Percentiles rank a stretch among this genome's conserved stretches.
phyloP scores from a whole-genome alignment of 1,139 yeast genomes.

The Yamadazyma trypodendri region DNA sequence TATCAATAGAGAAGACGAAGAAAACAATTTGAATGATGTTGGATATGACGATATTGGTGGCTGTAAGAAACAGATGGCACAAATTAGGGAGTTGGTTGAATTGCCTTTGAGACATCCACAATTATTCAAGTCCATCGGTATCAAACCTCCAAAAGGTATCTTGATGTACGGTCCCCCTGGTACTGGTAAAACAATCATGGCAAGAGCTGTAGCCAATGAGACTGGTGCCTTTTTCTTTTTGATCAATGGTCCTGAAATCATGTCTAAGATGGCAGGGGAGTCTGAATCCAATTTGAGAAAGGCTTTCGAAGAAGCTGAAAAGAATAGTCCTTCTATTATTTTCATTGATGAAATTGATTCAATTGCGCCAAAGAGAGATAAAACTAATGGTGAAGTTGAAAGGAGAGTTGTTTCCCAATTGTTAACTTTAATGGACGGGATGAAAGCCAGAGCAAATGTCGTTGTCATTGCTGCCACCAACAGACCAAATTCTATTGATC shows the following conservation, averaged over 20 bases:
- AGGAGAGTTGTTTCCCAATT: slow-evolving; percentile 98
- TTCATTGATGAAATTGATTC: slow-evolving; percentile 99
- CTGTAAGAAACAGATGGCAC: slow-evolving; percentile 98
- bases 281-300: slow-evolving; percentile 95
- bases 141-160: slow-evolving; percentile 95
- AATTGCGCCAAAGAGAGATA: slow-evolving; percentile 99
- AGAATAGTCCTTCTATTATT: slow-evolving; percentile 95
- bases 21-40: slow-evolving; percentile 90
- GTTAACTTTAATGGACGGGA: slow-evolving; percentile 97
- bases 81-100: slow-evolving; percentile 94
- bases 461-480: slow-evolving; percentile 90
- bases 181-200: slow-evolving; percentile 99
- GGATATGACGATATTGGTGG: slow-evolving; percentile 99
- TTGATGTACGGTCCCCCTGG: slow-evolving; percentile 99
- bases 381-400: slow-evolving; percentile 97
- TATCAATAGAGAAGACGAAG: slow-evolving; percentile 98
- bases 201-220: slow-evolving; percentile 98
- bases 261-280: slow-evolving; percentile 99
- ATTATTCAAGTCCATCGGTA: slow-evolving; percentile 93
- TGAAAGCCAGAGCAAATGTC: slow-evolving; percentile 96
- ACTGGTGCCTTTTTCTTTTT: slow-evolving; percentile 98
- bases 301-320: slow-evolving; percentile 99
- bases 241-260: slow-evolving; percentile 99
- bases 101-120: slow-evolving; percentile 97
- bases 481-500: slow-evolving; percentile 97